These are phyloP conservation scores for Podaxis sp. DNA, from an alignment of 768 basidiomycete genomes.

Conservation along the genomic window DNA sequence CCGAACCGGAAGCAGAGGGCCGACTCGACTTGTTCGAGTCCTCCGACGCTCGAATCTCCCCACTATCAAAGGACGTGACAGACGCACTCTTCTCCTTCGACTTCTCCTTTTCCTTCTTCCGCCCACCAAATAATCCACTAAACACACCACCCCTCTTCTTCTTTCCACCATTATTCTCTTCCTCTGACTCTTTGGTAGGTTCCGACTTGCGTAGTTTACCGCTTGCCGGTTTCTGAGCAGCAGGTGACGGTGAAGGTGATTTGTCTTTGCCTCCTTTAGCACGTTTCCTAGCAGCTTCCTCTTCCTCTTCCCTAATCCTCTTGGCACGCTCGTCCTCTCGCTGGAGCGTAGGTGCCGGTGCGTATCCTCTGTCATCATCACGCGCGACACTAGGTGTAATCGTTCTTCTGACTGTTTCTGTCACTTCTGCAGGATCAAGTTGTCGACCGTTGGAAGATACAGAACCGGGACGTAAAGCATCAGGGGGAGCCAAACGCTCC, in stretches of 20 bases:
- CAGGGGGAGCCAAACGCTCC: constrained; percentile 35
- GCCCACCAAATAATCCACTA: constrained; percentile 67
- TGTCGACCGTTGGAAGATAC: constrained; percentile 14
- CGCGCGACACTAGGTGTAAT: constrained; percentile 77
- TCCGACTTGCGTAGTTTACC: constrained; percentile 37
- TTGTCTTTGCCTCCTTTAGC: constrained; percentile 54
- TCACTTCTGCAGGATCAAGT: constrained; percentile 64
- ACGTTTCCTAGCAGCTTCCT: constrained; percentile 31
- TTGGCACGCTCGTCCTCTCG: constrained; percentile 38
- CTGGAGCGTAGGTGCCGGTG: constrained; percentile 12
- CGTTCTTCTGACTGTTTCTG: constrained; percentile 73
- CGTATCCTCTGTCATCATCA: constrained; percentile 30
- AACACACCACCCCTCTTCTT: constrained; percentile 76
- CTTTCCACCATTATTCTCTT: constrained; percentile 36
- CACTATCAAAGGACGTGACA: constrained; percentile 48
- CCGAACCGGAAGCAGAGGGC: constrained; percentile 25
- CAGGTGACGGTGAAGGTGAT: constrained; percentile 25
- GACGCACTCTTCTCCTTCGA: constrained; percentile 42
- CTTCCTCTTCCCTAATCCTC: constrained; percentile 41
- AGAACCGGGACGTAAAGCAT: constrained; percentile 10
- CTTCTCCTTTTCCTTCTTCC: constrained; percentile 72
- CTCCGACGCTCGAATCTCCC: constrained; percentile 46
- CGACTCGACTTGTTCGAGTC: constrained; percentile 58
- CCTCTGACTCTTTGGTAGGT: background rate
- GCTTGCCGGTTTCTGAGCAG: constrained; percentile 11